phyloP scores from a whole-genome alignment of 73 alveolate genomes.

The Breviolum minutum region DNA sequence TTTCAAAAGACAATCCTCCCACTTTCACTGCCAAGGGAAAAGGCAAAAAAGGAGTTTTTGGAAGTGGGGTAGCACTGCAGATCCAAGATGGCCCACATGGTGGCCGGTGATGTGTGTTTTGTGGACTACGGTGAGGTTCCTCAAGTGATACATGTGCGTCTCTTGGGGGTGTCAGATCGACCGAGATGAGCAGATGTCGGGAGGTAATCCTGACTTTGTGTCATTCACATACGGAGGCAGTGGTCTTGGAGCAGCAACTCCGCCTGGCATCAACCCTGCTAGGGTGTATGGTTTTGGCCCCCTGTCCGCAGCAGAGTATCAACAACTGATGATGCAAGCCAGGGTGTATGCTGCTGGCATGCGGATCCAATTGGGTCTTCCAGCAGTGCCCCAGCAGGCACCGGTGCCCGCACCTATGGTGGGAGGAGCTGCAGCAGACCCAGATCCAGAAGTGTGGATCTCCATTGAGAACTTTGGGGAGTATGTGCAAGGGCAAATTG shows the following conservation, averaged over 20 bases:
- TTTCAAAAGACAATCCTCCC: background rate
- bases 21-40: constrained; percentile 4
- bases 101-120: constrained; percentile 22
- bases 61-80: background rate
- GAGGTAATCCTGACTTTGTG: background rate
- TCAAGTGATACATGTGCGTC: background rate
- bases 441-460: background rate
- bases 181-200: constrained; percentile 19
- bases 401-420: background rate
- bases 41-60: background rate
- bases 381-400: background rate
- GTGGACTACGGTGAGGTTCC: constrained; percentile 36
- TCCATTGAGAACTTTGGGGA: background rate
- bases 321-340: constrained; percentile 32
- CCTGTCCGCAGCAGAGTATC: background rate
- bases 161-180: background rate
- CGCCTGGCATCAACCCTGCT: background rate
- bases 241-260: background rate
- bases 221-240: background rate
- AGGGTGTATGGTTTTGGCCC: constrained; percentile 19
- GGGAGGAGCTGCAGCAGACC: background rate
- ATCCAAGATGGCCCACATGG: background rate
- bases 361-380: background rate
- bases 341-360: constrained; percentile 37
- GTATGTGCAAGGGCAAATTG: background rate